Evolutionary conservation across 192 early-diverging fungal species (phyloP).

Genomic region (Backusella morwellensis): DNA sequence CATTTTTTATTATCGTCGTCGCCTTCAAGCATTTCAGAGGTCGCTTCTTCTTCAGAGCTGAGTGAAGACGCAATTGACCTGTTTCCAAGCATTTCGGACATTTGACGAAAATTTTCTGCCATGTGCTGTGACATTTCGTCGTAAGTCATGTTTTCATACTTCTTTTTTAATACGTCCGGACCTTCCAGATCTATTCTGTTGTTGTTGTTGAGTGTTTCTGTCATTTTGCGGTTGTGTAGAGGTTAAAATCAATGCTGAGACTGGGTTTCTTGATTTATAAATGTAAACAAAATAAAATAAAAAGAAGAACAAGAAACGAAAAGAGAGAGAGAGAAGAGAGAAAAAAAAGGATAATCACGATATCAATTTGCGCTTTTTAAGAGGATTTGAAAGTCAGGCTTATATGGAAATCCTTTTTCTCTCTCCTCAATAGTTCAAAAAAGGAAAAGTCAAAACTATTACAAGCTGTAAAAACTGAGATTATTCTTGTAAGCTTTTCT

Average conservation of each 20-base stretch:
- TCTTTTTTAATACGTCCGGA: conserved; percentile 8
- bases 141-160: conserved; percentile 37
- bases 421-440: not conserved
- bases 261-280: not conserved
- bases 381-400: conserved; percentile 2
- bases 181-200: not conserved
- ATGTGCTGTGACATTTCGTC: conserved; percentile 35
- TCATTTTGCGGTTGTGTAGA: not conserved
- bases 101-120: conserved; percentile 32
- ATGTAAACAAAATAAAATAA: not conserved
- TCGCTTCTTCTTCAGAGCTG: not conserved
- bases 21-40: not conserved
- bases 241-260: not conserved
- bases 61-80: not conserved
- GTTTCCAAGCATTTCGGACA: conserved; percentile 26
- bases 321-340: not conserved
- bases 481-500: not conserved
- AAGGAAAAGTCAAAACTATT: conserved; percentile 1
- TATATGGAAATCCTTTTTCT: not conserved
- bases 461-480: not conserved
- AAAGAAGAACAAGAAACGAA: not conserved
- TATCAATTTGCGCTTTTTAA: conserved; percentile 9
- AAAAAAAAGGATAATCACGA: not conserved
- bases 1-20: conserved; percentile 28
- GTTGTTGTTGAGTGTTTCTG: not conserved